Percentiles rank a stretch among this genome's conserved stretches.
phyloP scores from a whole-genome alignment of 176 grass and related monocot genomes.

The Luzula sylvatica region DNA sequence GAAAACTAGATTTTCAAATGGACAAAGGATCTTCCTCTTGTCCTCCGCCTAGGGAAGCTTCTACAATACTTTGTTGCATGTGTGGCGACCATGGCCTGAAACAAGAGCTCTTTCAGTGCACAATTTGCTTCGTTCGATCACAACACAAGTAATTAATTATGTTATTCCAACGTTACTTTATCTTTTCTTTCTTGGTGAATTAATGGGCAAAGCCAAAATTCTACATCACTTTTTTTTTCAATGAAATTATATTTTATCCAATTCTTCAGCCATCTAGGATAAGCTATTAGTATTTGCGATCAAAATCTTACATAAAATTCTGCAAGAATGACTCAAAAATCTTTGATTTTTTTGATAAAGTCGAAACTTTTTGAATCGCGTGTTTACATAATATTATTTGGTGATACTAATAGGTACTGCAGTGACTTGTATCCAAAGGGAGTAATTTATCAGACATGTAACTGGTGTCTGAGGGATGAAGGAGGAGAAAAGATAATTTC shows the following conservation, averaged over 20 bases:
- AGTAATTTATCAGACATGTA: slow-evolving; percentile 51
- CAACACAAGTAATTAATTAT: slow-evolving; percentile 57
- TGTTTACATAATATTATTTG: neutral
- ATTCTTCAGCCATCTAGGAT: too few relatives aligned
- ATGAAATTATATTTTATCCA: too few relatives aligned
- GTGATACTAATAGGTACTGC: slow-evolving; percentile 38
- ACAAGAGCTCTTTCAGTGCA: slow-evolving; percentile 66
- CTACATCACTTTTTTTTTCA: too few relatives aligned
- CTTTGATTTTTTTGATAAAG: too few relatives aligned
- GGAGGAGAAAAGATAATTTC: neutral
- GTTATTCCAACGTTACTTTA: neutral
- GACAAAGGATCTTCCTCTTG: slow-evolving; percentile 9
- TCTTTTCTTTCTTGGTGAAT: neutral
- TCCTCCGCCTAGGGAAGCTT: neutral
- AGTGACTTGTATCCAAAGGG: slow-evolving; percentile 74
- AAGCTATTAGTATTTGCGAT: too few relatives aligned
- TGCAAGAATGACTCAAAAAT: too few relatives aligned
- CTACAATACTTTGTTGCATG: slow-evolving; percentile 75
- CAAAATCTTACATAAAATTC: too few relatives aligned
- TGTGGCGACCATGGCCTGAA: slow-evolving; percentile 76
- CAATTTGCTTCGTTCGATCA: slow-evolving; percentile 46
- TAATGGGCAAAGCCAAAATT: too few relatives aligned
- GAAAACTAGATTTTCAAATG: slow-evolving; percentile 13
- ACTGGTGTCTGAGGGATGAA: slow-evolving; percentile 71
- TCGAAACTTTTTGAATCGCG: neutral